These are phyloP conservation scores for Trifolium pratense DNA, from an alignment of 306 rosid genomes.

Conservation along the genomic window DNA sequence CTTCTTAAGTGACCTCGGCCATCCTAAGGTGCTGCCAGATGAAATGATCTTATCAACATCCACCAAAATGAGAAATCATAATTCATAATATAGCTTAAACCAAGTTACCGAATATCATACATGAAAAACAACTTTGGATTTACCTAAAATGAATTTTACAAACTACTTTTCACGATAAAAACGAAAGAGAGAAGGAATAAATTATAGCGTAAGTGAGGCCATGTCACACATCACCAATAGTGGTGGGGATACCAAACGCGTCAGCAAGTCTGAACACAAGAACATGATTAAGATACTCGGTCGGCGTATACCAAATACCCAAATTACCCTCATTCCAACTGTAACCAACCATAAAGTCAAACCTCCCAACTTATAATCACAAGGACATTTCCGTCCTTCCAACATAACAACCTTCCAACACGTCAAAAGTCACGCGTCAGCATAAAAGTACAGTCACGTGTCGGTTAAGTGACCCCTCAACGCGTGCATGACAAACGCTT, in stretches of 20 bases:
- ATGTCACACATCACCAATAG: slow-evolving; percentile 31
- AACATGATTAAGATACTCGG: slow-evolving; percentile 32
- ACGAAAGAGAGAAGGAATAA: too few relatives aligned
- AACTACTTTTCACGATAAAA: too few relatives aligned
- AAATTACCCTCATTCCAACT: slow-evolving; percentile 26
- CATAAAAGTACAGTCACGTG: slow-evolving; percentile 51
- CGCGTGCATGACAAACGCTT: slow-evolving; percentile 37
- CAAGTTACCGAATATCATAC: too few relatives aligned
- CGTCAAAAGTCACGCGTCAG: slow-evolving; percentile 56
- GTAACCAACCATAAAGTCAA: slow-evolving; percentile 44
- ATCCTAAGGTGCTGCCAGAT: too few relatives aligned
- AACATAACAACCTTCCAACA: accelerated
- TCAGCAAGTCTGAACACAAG: slow-evolving; percentile 43
- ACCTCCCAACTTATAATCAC: slow-evolving; percentile 21
- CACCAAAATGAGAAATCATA: too few relatives aligned
- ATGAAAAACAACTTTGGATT: too few relatives aligned
- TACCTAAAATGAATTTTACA: too few relatives aligned
- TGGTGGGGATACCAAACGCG: slow-evolving; percentile 35
- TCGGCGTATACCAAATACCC: slow-evolving; percentile 38
- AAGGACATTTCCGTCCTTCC: slow-evolving; percentile 44
- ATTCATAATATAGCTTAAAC: too few relatives aligned
- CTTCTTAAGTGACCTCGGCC: too few relatives aligned
- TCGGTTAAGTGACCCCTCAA: slow-evolving; percentile 40
- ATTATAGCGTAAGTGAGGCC: slow-evolving; percentile 8
- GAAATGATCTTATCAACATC: too few relatives aligned